Evolutionary conservation across 805 yeast species (phyloP), one percentile per base, ranked within the genome.

Genomic region (Kazachstania psychrophila): DNA sequence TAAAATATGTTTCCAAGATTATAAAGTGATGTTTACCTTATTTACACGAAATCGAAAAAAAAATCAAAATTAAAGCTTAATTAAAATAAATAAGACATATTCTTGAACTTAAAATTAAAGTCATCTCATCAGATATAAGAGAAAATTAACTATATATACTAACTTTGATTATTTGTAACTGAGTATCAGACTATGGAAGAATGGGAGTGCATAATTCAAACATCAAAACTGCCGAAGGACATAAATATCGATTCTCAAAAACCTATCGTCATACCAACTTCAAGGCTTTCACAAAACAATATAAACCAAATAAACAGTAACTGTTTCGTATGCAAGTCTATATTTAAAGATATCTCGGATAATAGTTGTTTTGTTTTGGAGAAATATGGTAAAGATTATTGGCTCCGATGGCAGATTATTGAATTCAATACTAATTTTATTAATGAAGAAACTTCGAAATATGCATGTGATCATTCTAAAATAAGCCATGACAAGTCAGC

Each of bases 341-440:
- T 37, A 2, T 23, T 47, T 10, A 34, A 31, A 15, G 28, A 34
- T 28, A 27, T 28, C 11, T 20, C n/a, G 2, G 19, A 36, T 31
- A 28, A 35, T 20, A 20, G 28, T 2, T 20, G 13, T 15, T 36
- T 39, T 29, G 20, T 49, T 15, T 28, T 54, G 12, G 59, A 54
- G 22, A 39, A 42, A 17, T 54, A 54, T 38, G 46, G 47, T 6
- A 33, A 37, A 11, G 31, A 36, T 8, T 45, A 33, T 25, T 51
- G 53, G 49, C 29, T 48, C 8, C 35, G 34, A 17, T 53, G 37
- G 37, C 6, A 13, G 11, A 11, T 33, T 9, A 52, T 48, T 20
- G 32, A 22, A 33, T 41, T 10, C 23, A 20, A 22, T 27, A 29
- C 11, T 19, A 35, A 22, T 18, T 20, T 12, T 13, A 12, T n/a